A percentile compares a stretch with the other conserved stretches of the same genome.
phyloP scores from a whole-genome alignment of 1,284 basidiomycete species.

The Waitea zeae region DNA sequence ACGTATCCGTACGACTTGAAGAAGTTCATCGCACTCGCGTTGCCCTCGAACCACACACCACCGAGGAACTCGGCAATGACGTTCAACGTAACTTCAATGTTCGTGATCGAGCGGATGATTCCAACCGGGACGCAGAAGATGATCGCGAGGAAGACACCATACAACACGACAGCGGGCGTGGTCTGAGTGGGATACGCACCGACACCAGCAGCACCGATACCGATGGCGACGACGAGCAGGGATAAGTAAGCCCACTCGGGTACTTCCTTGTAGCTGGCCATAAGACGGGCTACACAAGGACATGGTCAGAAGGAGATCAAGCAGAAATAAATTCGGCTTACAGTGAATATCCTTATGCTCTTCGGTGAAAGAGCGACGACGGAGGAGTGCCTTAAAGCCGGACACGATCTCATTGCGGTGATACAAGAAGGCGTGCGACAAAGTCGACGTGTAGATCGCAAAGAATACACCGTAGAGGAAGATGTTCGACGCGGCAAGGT shows the following conservation, averaged over 20 bases:
- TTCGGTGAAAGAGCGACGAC: conserved; percentile 7
- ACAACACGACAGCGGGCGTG: conserved; percentile 14
- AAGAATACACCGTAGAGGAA: conserved; percentile 9
- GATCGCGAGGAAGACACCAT: conserved; percentile 13
- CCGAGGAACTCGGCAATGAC: conserved; percentile 22
- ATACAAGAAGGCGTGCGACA: conserved; percentile 19
- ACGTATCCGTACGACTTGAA: conserved; percentile 24
- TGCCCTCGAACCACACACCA: conserved; percentile 20
- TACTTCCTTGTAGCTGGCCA: conserved; percentile 14
- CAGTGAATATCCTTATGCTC: conserved; percentile 14
- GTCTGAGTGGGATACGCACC: conserved; percentile 14
- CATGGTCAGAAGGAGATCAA: too few relatives aligned
- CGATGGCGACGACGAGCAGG: conserved; percentile 11
- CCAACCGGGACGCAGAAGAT: conserved; percentile 22
- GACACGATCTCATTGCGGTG: conserved; percentile 19
- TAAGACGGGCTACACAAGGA: too few relatives aligned
- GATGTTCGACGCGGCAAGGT: conserved; percentile 14
- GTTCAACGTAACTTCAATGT: conserved; percentile 19
- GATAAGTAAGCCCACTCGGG: conserved; percentile 15
- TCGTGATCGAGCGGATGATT: conserved; percentile 22
- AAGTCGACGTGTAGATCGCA: conserved; percentile 11
- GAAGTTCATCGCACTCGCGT: conserved; percentile 23
- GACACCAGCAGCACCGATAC: conserved; percentile 10
- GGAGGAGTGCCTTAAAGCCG: conserved; percentile 14
- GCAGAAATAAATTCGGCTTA: too few relatives aligned